Evolutionary conservation across 345 rosid species (phyloP).

Genomic region (Lepidium africanum): DNA sequence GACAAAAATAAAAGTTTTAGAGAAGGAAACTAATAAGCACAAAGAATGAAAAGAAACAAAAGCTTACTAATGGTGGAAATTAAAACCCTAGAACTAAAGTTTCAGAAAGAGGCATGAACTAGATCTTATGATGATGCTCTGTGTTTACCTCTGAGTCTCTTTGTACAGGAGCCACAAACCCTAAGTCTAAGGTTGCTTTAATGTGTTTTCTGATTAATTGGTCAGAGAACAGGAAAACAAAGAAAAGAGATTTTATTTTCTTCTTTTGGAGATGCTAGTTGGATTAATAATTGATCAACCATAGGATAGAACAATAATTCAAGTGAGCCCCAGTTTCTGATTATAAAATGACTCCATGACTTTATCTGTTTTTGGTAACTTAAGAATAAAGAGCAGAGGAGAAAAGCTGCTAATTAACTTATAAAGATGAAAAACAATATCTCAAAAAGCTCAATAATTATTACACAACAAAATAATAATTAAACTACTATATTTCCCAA

Average conservation of each 20-base stretch:
- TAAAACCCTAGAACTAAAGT: not conserved
- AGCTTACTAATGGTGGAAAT: not conserved
- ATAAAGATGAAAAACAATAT: no score
- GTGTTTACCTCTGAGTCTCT: slow-evolving; percentile 20
- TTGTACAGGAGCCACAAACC: slow-evolving; percentile 24
- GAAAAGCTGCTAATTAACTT: not conserved
- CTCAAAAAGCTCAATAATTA: no score
- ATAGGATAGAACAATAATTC: not conserved
- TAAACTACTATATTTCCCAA: no score
- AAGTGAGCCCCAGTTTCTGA: not conserved
- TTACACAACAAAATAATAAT: no score
- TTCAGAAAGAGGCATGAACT: not conserved
- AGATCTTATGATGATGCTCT: slow-evolving; percentile 4
- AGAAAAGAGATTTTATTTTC: not conserved
- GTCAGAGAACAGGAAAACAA: not conserved
- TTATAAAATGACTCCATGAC: slow-evolving; percentile 5
- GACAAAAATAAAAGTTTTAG: not conserved
- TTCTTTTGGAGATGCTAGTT: slow-evolving; percentile 16
- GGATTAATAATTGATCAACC: slow-evolving; percentile 11
- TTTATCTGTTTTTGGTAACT: slow-evolving; percentile 28
- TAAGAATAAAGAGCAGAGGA: slow-evolving; percentile 15
- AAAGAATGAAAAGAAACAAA: not conserved
- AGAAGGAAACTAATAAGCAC: not conserved
- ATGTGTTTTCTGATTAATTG: slow-evolving; percentile 1
- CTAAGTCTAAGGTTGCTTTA: slow-evolving; percentile 15